These are phyloP conservation scores for Zelonia costaricensis DNA, from an alignment of 208 protist species.

Conservation along the genomic window DNA sequence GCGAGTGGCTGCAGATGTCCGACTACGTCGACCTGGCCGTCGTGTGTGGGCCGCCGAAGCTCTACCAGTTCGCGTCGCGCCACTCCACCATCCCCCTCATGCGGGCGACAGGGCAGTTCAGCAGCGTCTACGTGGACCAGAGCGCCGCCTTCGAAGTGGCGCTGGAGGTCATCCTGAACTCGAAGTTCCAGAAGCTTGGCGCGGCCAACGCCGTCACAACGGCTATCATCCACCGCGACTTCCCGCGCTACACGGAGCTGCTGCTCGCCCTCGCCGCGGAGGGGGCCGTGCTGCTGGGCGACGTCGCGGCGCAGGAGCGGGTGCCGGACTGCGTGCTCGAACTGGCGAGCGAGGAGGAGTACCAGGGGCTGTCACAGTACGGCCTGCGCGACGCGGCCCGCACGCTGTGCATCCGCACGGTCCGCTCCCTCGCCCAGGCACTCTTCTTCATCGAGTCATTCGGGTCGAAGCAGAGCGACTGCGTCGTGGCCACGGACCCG, in stretches of 20 bases:
- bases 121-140: constrained; percentile 59
- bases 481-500: constrained; percentile 49
- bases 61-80: constrained; percentile 43
- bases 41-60: constrained; percentile 54
- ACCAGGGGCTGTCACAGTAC: constrained; percentile 40
- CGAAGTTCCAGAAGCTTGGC: constrained; percentile 44
- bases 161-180: constrained; percentile 47
- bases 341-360: constrained; percentile 55
- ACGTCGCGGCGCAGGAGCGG: constrained; percentile 32
- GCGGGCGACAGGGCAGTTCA: constrained; percentile 42
- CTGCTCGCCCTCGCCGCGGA: constrained; percentile 36
- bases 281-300: constrained; percentile 40
- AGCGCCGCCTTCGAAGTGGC: constrained; percentile 55
- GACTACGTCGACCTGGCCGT: constrained; percentile 51
- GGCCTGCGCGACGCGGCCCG: constrained; percentile 33
- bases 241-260: constrained; percentile 56
- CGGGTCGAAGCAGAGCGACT: constrained; percentile 58
- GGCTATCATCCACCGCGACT: constrained; percentile 44
- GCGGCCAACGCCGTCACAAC: constrained; percentile 58
- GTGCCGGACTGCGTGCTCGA: constrained; percentile 36
- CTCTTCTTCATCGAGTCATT: constrained; percentile 63
- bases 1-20: constrained; percentile 44
- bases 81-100: constrained; percentile 52
- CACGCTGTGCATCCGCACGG: constrained; percentile 50
- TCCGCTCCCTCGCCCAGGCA: constrained; percentile 42